Evolutionary conservation across 345 rosid genomes (phyloP).

Genomic region (Aquilaria sinensis): DNA sequence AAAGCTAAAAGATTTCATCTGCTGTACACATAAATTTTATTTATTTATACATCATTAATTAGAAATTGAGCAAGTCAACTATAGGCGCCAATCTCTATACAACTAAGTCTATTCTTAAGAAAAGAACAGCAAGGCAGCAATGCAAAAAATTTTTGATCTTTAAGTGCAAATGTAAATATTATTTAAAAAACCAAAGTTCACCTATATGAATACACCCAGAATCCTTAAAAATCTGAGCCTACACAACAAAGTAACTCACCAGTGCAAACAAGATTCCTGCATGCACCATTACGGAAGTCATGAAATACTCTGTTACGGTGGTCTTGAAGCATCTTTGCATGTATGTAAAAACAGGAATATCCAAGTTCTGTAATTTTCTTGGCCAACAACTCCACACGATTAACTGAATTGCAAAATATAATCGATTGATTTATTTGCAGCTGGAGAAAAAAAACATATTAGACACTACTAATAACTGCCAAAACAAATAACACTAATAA

Average conservation of each 20-base stretch:
- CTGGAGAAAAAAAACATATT: slow-evolving; percentile 34
- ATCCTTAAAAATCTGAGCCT: neutral
- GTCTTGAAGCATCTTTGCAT: slow-evolving; percentile 96
- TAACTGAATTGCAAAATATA: slow-evolving; percentile 92
- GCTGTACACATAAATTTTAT: too few relatives aligned
- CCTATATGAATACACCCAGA: neutral
- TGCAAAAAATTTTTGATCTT: too few relatives aligned
- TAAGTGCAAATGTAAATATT: too few relatives aligned
- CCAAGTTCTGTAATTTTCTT: slow-evolving; percentile 97
- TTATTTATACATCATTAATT: too few relatives aligned
- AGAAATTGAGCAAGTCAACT: too few relatives aligned
- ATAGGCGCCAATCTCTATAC: too few relatives aligned
- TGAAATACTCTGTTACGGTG: slow-evolving; percentile 95
- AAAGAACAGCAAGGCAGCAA: too few relatives aligned
- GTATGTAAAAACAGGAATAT: slow-evolving; percentile 89
- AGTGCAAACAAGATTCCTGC: slow-evolving; percentile 95
- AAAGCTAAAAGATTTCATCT: too few relatives aligned
- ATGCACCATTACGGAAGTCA: slow-evolving; percentile 96
- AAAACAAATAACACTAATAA: neutral
- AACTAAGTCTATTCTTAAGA: too few relatives aligned
- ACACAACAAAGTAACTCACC: slow-evolving; percentile 34
- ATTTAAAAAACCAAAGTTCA: neutral
- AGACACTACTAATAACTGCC: slow-evolving; percentile 4
- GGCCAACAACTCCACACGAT: slow-evolving; percentile 89
- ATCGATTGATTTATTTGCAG: slow-evolving; percentile 94